These are phyloP conservation scores for Coemansia sp. DNA, from an alignment of 192 early-diverging fungal species.

Conservation along the genomic window DNA sequence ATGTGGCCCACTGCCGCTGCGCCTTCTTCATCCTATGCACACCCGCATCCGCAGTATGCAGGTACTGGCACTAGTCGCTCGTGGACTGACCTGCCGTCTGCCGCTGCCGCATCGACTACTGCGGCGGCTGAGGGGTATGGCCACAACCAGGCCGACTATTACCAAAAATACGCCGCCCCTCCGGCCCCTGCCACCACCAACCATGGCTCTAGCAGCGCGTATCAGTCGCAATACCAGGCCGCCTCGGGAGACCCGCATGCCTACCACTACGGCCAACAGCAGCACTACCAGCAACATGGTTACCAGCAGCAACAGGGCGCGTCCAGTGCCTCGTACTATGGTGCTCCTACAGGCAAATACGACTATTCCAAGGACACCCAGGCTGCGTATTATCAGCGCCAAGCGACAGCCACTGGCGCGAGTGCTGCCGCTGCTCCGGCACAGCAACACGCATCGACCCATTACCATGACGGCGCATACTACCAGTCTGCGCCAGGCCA, in stretches of 20 bases:
- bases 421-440: not conserved
- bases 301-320: conserved; percentile 8
- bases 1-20: conserved; percentile 14
- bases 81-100: not conserved
- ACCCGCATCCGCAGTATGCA: conserved; percentile 12
- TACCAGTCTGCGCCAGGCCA: not conserved
- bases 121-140: conserved; percentile 2
- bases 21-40: not conserved
- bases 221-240: not conserved
- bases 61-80: not conserved
- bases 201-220: conserved; percentile 7
- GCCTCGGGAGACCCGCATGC: not conserved
- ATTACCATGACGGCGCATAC: conserved; percentile 7
- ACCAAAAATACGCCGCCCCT: conserved; percentile 11
- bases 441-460: conserved; percentile 1
- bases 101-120: not conserved
- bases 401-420: not conserved
- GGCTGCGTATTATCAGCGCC: conserved; percentile 22
- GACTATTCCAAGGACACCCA: conserved; percentile 16
- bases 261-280: not conserved
- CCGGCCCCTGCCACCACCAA: not conserved
- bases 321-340: not conserved
- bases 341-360: not conserved
- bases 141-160: conserved; percentile 6
- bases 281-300: conserved; percentile 2